Evolutionary conservation across 176 grass and related monocot species (phyloP).

Genomic region (Elaeis guineensis): DNA sequence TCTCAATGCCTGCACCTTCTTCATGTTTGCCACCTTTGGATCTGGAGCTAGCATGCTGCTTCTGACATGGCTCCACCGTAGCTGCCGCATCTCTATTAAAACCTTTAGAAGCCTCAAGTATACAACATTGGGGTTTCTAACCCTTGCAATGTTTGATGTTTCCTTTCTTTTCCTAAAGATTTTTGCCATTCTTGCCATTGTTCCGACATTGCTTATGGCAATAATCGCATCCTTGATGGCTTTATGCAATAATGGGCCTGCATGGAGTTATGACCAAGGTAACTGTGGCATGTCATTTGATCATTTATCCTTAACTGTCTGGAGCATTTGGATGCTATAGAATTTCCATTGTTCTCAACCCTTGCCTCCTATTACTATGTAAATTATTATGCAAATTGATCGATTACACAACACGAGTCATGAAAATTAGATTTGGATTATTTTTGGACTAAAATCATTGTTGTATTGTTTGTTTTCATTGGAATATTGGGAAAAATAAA

Average conservation of each 20-base stretch:
- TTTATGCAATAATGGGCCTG: background rate
- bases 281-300: too few species aligned
- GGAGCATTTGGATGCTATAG: too few species aligned
- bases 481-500: too few species aligned
- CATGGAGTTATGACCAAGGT: background rate
- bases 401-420: too few species aligned
- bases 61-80: background rate
- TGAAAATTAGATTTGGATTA: too few species aligned
- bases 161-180: background rate
- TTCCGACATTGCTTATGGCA: background rate
- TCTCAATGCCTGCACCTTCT: background rate
- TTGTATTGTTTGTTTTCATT: too few species aligned
- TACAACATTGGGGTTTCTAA: background rate
- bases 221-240: background rate
- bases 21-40: background rate
- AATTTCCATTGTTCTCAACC: too few species aligned
- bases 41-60: background rate
- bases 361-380: too few species aligned
- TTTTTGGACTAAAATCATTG: too few species aligned
- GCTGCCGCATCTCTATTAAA: background rate
- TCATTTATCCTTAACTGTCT: too few species aligned
- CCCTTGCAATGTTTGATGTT: background rate
- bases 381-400: too few species aligned
- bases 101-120: background rate
- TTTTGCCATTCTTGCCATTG: background rate